Evolutionary conservation across 768 basidiomycete species (phyloP).

Genomic region (Russula lepida): DNA sequence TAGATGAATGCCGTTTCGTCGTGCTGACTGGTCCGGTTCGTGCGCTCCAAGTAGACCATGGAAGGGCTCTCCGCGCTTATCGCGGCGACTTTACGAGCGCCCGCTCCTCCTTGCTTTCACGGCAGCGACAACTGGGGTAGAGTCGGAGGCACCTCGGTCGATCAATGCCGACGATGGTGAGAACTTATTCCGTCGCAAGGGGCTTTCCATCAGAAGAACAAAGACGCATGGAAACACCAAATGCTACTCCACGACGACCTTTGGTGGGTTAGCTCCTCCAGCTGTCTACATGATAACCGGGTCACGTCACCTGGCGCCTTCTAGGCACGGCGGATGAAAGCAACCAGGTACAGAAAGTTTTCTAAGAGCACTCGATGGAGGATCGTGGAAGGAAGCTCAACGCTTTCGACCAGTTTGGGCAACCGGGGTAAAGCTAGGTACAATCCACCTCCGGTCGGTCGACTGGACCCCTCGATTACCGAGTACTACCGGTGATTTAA

Average conservation of each 20-base stretch:
- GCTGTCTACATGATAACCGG: background rate
- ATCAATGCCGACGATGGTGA: background rate
- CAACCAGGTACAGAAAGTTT: background rate
- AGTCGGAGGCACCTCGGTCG: background rate
- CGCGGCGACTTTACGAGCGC: background rate
- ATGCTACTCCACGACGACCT: background rate
- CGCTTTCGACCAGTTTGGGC: background rate
- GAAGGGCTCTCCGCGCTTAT: background rate
- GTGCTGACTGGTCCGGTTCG: conserved; percentile 10
- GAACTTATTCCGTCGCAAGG: background rate
- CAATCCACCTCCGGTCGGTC: background rate
- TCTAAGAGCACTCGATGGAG: background rate
- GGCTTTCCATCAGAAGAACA: conserved; percentile 4
- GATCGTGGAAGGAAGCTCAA: background rate
- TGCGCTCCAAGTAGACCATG: background rate
- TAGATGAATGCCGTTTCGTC: background rate
- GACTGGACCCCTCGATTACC: background rate
- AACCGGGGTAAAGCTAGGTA: background rate
- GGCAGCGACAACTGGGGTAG: background rate
- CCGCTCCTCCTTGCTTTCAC: background rate
- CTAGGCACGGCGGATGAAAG: background rate
- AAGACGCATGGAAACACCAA: background rate
- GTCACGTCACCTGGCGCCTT: background rate
- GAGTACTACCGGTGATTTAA: background rate
- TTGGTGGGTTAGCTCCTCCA: background rate